Evolutionary conservation across 805 yeast genomes (phyloP).

Genomic region (Myxozyma neotropica): DNA sequence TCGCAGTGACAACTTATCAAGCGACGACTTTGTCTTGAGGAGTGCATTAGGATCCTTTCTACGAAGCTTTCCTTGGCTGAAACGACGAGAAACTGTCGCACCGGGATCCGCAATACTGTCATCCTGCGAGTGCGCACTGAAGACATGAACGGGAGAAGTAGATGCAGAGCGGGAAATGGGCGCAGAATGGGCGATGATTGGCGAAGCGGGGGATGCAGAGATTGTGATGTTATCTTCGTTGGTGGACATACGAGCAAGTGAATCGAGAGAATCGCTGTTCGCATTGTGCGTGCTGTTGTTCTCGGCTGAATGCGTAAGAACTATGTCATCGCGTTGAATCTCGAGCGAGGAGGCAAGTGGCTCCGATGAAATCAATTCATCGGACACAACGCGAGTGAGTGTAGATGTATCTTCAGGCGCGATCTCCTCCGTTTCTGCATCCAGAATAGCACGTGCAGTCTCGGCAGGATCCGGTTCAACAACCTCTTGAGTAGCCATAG

Average conservation of each 20-base stretch:
- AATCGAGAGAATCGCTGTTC: not conserved
- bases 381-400: too few species aligned
- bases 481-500: not conserved
- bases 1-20: conserved; percentile 23
- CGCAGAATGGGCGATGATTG: not conserved
- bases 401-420: too few species aligned
- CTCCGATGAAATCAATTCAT: too few species aligned
- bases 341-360: too few species aligned
- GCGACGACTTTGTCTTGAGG: conserved; percentile 29
- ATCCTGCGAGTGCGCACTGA: not conserved
- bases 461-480: not conserved
- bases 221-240: not conserved
- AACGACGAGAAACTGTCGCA: not conserved
- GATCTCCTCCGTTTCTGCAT: not conserved
- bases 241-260: not conserved
- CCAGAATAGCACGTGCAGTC: not conserved
- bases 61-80: conserved; percentile 3
- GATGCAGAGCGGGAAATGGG: not conserved
- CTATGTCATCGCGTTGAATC: too few species aligned
- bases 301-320: not conserved
- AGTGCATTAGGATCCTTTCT: conserved; percentile 20
- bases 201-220: not conserved
- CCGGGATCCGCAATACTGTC: not conserved
- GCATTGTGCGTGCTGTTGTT: not conserved
- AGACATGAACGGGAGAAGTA: not conserved